These are phyloP conservation scores for Claviceps purpurea DNA, from an alignment of 2,329 filamentous ascomycete genomes.

Conservation along the genomic window DNA sequence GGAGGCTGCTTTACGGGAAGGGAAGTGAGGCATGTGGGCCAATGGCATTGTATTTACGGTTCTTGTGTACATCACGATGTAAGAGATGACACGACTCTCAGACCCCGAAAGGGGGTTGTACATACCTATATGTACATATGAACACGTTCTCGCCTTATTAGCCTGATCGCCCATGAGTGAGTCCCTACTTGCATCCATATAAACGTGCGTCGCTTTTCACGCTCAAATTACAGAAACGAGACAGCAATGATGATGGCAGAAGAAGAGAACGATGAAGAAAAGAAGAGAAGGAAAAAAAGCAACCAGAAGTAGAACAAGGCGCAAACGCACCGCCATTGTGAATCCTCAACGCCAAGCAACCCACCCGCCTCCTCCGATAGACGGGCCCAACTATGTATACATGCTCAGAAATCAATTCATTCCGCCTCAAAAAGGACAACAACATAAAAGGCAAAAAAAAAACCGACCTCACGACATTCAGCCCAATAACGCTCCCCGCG, in stretches of 20 bases:
- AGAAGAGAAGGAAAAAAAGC: background rate
- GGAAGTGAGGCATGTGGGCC: background rate
- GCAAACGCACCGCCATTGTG: background rate
- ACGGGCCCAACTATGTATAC: background rate
- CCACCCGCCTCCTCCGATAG: background rate
- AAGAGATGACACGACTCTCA: too few relatives aligned
- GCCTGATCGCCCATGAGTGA: too few relatives aligned
- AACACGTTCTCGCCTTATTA: too few relatives aligned
- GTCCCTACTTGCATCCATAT: too few relatives aligned
- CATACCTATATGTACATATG: too few relatives aligned
- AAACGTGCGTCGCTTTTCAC: too few relatives aligned
- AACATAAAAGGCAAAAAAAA: background rate
- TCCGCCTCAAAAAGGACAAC: background rate
- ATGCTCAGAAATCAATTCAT: background rate
- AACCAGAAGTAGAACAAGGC: background rate
- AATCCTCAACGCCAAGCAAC: background rate
- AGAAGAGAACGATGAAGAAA: too few relatives aligned
- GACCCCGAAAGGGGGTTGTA: too few relatives aligned
- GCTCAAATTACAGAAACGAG: background rate
- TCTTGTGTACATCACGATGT: too few relatives aligned
- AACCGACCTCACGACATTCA: background rate
- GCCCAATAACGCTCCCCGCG: background rate
- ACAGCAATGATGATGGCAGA: background rate
- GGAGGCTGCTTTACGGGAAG: constrained; percentile 21
- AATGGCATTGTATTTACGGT: background rate